Conservation (phyloP, 176 grass and related monocot species). For the Poa annua region DNA sequence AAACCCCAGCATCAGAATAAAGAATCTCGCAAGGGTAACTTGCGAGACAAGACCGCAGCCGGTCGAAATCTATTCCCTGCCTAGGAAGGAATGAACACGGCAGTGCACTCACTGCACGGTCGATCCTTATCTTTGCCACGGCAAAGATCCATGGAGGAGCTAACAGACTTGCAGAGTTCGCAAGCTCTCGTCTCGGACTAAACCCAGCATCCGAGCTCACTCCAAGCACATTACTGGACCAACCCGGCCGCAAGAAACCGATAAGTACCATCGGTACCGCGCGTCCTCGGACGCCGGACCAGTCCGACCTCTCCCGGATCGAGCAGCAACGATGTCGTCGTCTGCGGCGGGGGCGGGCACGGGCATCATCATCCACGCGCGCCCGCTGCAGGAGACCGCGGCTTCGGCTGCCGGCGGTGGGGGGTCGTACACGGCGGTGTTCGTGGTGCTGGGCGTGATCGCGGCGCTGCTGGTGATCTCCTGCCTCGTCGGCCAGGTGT, state of each 20-base stretch:
- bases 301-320: not conserved
- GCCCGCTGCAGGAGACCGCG: not conserved
- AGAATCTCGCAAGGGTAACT: not conserved
- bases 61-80: not conserved
- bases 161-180: conserved; percentile 11
- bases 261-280: conserved; percentile 9
- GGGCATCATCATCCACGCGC: conserved; percentile 31
- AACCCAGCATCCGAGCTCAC: conserved; percentile 33
- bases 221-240: conserved; percentile 45
- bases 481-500: conserved; percentile 72
- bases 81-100: not conserved
- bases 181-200: conserved; percentile 35
- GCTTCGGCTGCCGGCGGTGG: not conserved
- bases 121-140: conserved; percentile 35
- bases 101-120: not conserved
- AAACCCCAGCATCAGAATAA: not conserved
- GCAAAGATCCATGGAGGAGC: not conserved
- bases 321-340: not conserved
- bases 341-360: not conserved
- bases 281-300: not conserved
- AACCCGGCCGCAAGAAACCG: not conserved
- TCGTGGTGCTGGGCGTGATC: conserved; percentile 76
- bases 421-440: conserved; percentile 65
- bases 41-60: not conserved
- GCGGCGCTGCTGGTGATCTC: conserved; percentile 62